Percentiles rank a stretch among this genome's conserved stretches.
Evolutionary conservation across 2,329 filamentous ascomycete species (phyloP).

Genomic region (Fonsecaea pedrosoi): DNA sequence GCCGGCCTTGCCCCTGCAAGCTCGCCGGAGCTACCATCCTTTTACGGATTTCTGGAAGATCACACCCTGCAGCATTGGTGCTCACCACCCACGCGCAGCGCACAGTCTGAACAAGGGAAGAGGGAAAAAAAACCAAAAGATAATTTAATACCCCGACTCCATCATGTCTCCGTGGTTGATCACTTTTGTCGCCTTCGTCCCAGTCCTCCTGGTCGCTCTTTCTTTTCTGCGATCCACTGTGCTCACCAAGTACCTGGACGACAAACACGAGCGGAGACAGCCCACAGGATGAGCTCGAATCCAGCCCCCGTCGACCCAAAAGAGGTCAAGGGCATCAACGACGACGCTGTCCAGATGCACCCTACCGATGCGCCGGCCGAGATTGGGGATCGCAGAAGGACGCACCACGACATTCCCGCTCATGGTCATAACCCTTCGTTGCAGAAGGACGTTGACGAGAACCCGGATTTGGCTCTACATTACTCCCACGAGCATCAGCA

Average conservation of each 20-base stretch:
- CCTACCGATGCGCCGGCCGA: constrained; percentile 23
- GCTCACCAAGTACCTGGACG: constrained; percentile 39
- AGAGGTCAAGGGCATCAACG: constrained; percentile 1
- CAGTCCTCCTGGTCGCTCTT: constrained; percentile 34
- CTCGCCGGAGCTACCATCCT: constrained; percentile 18
- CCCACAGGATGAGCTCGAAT: constrained; percentile 26
- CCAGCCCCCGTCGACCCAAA: constrained; percentile 23
- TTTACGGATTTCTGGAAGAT: constrained; percentile 12
- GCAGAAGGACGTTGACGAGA: constrained; percentile 37
- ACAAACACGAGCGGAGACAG: constrained; percentile 30
- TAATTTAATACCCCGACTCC: constrained; percentile 10
- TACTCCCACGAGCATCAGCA: constrained; percentile 50
- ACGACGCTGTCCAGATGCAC: constrained; percentile 1
- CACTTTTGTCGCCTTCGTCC: constrained; percentile 35
- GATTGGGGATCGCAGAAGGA: constrained; percentile 23
- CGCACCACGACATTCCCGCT: constrained; percentile 36
- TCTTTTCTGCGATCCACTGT: constrained; percentile 38
- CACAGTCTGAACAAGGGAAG: neutral
- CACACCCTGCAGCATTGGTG: constrained; percentile 7
- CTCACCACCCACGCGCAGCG: constrained; percentile 1
- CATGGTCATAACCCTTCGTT: constrained; percentile 39
- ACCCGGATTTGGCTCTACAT: constrained; percentile 48
- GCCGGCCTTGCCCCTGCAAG: constrained; percentile 1
- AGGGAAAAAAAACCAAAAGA: constrained; percentile 7
- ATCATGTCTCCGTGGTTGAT: constrained; percentile 37